These are phyloP conservation scores for Rhizopus delemar DNA, from an alignment of 371 early-diverging fungal genomes.

Conservation along the genomic window DNA sequence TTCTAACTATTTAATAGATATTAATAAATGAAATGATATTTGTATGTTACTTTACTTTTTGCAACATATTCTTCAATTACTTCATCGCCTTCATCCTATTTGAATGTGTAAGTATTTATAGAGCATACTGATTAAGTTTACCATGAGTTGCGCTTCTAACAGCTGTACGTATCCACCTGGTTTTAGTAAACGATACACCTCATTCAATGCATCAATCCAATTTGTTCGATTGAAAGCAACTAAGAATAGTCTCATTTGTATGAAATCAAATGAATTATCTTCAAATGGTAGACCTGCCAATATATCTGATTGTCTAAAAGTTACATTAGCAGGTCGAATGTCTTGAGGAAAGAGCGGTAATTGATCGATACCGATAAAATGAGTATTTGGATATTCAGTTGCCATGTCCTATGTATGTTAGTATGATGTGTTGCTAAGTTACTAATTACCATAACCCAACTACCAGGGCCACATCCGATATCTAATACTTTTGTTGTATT, in stretches of 20 bases:
- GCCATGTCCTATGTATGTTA: slow-evolving; percentile 41
- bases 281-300: slow-evolving; percentile 42
- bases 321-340: slow-evolving; percentile 46
- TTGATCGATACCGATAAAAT: slow-evolving; percentile 49
- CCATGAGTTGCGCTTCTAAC: slow-evolving; percentile 32
- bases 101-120: too few species aligned
- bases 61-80: not conserved
- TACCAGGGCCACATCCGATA: slow-evolving; percentile 33
- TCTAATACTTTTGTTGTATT: slow-evolving; percentile 14
- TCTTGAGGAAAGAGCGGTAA: slow-evolving; percentile 43
- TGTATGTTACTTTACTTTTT: too few species aligned
- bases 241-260: slow-evolving; percentile 46
- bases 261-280: slow-evolving; percentile 52
- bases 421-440: not conserved
- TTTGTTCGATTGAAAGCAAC: slow-evolving; percentile 21
- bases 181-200: slow-evolving; percentile 39
- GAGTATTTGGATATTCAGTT: slow-evolving; percentile 44
- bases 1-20: not conserved
- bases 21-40: too few species aligned
- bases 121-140: not conserved
- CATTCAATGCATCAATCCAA: slow-evolving; percentile 22
- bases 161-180: slow-evolving; percentile 51
- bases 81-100: not conserved
- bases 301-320: slow-evolving; percentile 44
- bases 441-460: slow-evolving; percentile 30